Evolutionary conservation across 192 early-diverging fungal genomes (phyloP).

Genomic region (Backusella psychrophila): DNA sequence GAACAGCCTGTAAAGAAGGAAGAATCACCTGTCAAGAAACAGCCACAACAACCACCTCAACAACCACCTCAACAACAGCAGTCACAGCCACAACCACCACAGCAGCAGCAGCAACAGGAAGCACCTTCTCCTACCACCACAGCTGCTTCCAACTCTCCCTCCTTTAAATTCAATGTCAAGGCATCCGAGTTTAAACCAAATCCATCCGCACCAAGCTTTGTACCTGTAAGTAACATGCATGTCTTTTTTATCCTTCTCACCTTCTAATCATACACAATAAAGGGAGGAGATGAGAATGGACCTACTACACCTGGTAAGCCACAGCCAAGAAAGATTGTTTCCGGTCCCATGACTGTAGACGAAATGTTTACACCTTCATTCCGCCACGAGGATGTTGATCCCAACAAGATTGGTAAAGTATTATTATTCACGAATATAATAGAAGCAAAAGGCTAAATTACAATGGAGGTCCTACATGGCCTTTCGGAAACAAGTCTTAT

Average conservation of each 20-base stretch:
- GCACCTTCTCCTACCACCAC: constrained; percentile 20
- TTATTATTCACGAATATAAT: not conserved
- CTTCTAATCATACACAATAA: not conserved
- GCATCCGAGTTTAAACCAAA: constrained; percentile 79
- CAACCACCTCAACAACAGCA: not conserved
- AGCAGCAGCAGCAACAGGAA: constrained; percentile 4
- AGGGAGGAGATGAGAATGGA: constrained; percentile 14
- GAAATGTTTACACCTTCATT: constrained; percentile 43
- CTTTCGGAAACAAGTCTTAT: constrained; percentile 50
- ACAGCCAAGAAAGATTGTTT: not conserved
- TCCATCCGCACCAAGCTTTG: constrained; percentile 63
- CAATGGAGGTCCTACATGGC: constrained; percentile 52
- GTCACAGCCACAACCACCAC: not conserved
- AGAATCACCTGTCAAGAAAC: not conserved
- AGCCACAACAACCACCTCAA: not conserved
- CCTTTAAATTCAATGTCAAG: constrained; percentile 71
- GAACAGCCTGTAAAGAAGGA: constrained; percentile 1
- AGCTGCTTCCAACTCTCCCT: not conserved
- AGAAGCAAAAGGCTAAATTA: not conserved
- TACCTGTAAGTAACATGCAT: constrained; percentile 49
- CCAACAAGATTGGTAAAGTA: constrained; percentile 40
- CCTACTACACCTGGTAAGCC: not conserved
- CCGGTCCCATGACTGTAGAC: constrained; percentile 27
- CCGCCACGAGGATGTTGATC: constrained; percentile 37
- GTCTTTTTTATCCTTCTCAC: not conserved